Percentiles rank a stretch among this genome's conserved stretches.
These are phyloP conservation scores for Metarhizium guizhouense DNA, from an alignment of 2,329 filamentous ascomycete species.

Conservation along the genomic window DNA sequence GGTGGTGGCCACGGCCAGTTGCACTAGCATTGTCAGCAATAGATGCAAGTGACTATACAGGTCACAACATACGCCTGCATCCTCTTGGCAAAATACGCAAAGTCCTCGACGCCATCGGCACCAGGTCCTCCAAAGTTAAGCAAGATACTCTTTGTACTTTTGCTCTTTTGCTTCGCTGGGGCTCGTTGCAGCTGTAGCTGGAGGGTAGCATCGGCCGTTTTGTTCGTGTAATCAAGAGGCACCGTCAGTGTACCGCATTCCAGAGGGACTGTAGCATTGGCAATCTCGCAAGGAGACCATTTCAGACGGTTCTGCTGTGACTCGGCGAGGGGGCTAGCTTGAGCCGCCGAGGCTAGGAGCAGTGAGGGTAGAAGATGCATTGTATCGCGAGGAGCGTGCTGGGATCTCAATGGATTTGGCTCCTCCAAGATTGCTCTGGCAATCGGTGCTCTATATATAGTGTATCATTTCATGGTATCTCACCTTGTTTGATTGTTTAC, in stretches of 20 bases:
- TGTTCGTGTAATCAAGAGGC: conserved; percentile 4
- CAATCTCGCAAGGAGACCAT: not conserved
- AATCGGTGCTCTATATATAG: not conserved
- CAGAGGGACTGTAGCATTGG: not conserved
- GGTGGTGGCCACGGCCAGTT: conserved; percentile 17
- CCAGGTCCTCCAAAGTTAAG: conserved; percentile 15
- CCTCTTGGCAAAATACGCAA: not conserved
- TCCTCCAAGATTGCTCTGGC: not conserved
- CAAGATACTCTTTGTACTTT: conserved; percentile 14
- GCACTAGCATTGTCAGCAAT: conserved; percentile 4
- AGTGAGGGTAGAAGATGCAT: not conserved
- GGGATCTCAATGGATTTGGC: not conserved
- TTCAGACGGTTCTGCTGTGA: not conserved
- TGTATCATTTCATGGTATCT: not conserved
- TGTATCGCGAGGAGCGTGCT: not conserved
- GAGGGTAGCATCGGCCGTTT: not conserved
- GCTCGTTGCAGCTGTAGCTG: conserved; percentile 2
- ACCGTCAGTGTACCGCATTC: conserved; percentile 3
- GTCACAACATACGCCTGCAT: conserved; percentile 7
- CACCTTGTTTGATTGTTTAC: not conserved
- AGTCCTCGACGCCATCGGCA: not conserved
- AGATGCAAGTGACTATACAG: not conserved
- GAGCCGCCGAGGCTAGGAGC: not conserved
- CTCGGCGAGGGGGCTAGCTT: not conserved
- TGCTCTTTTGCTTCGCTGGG: not conserved